phyloP scores from a whole-genome alignment of 495 filamentous ascomycete genomes.

The Penicillium cinerascens region DNA sequence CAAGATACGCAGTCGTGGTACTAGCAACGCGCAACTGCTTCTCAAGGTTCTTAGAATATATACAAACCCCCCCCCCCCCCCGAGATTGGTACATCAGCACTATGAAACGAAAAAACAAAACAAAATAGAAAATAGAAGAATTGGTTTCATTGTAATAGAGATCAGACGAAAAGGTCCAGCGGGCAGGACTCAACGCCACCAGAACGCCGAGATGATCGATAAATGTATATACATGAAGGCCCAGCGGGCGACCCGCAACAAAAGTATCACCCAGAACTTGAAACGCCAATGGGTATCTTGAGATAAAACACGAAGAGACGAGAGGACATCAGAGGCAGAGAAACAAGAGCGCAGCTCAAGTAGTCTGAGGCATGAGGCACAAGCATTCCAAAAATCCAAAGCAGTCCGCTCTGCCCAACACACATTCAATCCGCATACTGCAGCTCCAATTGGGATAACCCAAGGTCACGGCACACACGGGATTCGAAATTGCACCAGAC shows the following conservation, averaged over 20 bases:
- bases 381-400: background rate
- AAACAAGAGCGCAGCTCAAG: background rate
- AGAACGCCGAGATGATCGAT: background rate
- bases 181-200: background rate
- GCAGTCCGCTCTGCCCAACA: background rate
- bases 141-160: background rate
- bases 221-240: background rate
- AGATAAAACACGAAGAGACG: slow-evolving; percentile 8
- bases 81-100: background rate
- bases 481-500: background rate
- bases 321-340: background rate
- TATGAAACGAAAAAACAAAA: too few relatives aligned
- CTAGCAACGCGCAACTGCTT: background rate
- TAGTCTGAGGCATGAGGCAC: background rate
- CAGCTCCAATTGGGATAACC: background rate
- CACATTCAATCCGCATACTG: background rate
- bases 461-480: background rate
- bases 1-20: background rate
- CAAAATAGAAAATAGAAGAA: background rate
- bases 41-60: background rate
- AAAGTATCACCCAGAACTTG: slow-evolving; percentile 1
- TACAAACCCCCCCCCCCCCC: background rate
- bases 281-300: slow-evolving; percentile 33
- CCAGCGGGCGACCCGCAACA: background rate
- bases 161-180: background rate